Evolutionary conservation across 129 eudicot genomes (phyloP).

Genomic region (Logfia minima): DNA sequence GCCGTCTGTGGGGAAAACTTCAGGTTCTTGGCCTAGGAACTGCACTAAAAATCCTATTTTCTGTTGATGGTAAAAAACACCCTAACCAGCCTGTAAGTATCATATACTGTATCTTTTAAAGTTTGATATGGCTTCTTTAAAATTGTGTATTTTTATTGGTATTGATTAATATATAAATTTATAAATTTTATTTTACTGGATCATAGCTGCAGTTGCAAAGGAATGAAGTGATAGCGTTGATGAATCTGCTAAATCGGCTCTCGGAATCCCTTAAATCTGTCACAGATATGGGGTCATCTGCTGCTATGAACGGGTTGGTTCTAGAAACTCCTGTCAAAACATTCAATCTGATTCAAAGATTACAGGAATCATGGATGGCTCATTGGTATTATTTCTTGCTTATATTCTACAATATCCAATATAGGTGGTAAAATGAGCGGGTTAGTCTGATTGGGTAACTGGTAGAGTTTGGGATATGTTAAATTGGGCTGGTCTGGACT

Average conservation of each 20-base stretch:
- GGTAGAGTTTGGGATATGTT: neutral
- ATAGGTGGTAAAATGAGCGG: neutral
- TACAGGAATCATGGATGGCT: slow-evolving; percentile 42
- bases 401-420: neutral
- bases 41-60: slow-evolving; percentile 80
- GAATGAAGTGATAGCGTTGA: slow-evolving; percentile 89
- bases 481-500: neutral
- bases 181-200: slow-evolving; percentile 5
- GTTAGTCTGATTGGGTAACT: neutral
- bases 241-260: slow-evolving; percentile 75
- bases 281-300: slow-evolving; percentile 57
- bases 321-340: slow-evolving; percentile 32
- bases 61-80: slow-evolving; percentile 54
- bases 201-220: slow-evolving; percentile 77
- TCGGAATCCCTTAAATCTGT: slow-evolving; percentile 85
- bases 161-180: neutral
- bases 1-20: slow-evolving; percentile 97
- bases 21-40: slow-evolving; percentile 97
- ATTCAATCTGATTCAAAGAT: slow-evolving; percentile 38
- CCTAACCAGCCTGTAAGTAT: slow-evolving; percentile 60
- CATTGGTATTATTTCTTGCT: slow-evolving; percentile 39
- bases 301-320: slow-evolving; percentile 34
- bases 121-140: neutral
- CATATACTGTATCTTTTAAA: neutral
- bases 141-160: neutral